Base-by-base conservation (phyloP, 2,329 filamentous ascomycete species). In the Trichoderma asperellum region DNA sequence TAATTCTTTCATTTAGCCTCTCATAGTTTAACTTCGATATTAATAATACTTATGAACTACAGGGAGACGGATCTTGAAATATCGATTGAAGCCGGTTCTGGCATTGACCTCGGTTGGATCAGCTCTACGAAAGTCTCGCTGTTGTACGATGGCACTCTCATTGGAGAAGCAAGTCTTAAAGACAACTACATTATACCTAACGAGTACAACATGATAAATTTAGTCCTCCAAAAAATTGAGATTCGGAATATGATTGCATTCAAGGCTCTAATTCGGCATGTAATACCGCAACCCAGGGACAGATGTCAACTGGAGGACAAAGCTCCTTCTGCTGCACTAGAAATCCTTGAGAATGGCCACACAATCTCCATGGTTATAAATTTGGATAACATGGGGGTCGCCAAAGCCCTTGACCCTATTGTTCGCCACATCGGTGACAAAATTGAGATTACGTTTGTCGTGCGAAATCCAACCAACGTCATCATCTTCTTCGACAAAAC, bases 401-500 rank as follows among this genome's bases (percentile, higher is more conserved):
- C 74, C 21, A 68, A 68, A 40, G 64, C 75, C 27, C 66, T 68
- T 27, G 61, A 78, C n/a, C 72, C 72, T 32, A 73, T 69, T n/a
- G 55, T 75, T 37, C 71, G 73, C 24, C 69, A 72, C 29, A 61
- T 59, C 5, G 72, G 66, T 3, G 59, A 72, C 12, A 24, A 64
- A 24, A 70, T 78, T 49, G 70, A 69, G 14, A 66, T 72, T 53
- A 70, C 56, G 7, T 70, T 81, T 56, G 72, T 67, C 60, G 68
- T 79, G 43, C 62, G 69, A 21, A 81, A 78, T 70, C 72, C 73
- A 12, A 77, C 77, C 21, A 73, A 75, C 4, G 72, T 79, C 37
- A 77, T 79, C 69, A 74, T 81, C 6, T 74, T 77, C 34, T 73
- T 77, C 62, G 78, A 77, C 2, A 52, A 68, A 18, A 77, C 76